A percentile compares a stretch with the other conserved stretches of the same genome.
These are phyloP conservation scores for maize (Zea mays) DNA, from an alignment of 176 grass and related monocot species.

Conservation along the genomic window Zm-B73-REFERENCE-NAM-5.0 NC_050105.1:108362501-108363000, in stretches of 20 bases:
- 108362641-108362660: too few relatives aligned
- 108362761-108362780: not conserved
- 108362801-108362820: not conserved
- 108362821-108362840: not conserved
- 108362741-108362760: not conserved
- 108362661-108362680: too few relatives aligned
- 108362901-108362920: not conserved
- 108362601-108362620: too few relatives aligned
- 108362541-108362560: too few relatives aligned
- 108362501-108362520: too few relatives aligned
- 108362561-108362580: too few relatives aligned
- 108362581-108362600: too few relatives aligned
- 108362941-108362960: conserved; percentile 9
- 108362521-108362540: too few relatives aligned
- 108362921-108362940: not conserved
- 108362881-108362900: not conserved
- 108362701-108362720: too few relatives aligned
- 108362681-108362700: too few relatives aligned
- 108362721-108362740: too few relatives aligned
- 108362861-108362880: not conserved
- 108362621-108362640: too few relatives aligned
- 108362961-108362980: conserved; percentile 1
- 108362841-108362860: not conserved
- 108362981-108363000: conserved; percentile 7
- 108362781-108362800: not conserved